Evolutionary conservation across 1,284 basidiomycete species (phyloP), one percentile per base, ranked within the genome.

Genomic region (Earliella scabrosa): DNA sequence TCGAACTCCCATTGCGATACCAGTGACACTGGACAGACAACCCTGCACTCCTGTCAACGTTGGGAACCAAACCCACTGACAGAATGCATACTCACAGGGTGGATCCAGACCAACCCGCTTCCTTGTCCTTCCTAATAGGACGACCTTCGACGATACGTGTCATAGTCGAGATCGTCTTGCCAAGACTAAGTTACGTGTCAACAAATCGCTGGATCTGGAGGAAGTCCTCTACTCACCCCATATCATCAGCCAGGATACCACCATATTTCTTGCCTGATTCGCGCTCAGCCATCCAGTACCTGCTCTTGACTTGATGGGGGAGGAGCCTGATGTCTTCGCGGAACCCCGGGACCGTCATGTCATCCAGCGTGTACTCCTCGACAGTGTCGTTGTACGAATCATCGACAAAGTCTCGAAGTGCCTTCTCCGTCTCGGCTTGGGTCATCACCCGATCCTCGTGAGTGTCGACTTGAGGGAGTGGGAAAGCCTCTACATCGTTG

Each of bases 1-100:
- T 99, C 97, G 4, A 83, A 78, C 18, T 90, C 90, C 97, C 97
- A 99, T 71, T 99, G 97, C 16, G 85, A 82, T 58, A 98, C 88
- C 18, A 99, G 83, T 7, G 93, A 87, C 5, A 95, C 80, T 1
- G 93, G 93, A 54, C 88, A 90, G 21, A 95, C 75, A 32, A 95
- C 89, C 11, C 92, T 95, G 62, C 0, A 27, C 26, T 21, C 10
- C 20, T 43, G 66, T 20, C 8, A 49, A 56, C 36, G 45, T 35
- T 24, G 47, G 59, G 46, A 32, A 35, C 13, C 46, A 21, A 7
- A 45, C 0, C 38, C 58, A 24, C 10, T 57, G 5, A 24, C 35
- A 39, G 49, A 34, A 29, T 31, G 20, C 44, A 48, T 21, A 77
- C 88, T 54, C 68, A 94, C 93, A 95, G 75, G 1, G 93, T 95